phyloP scores from a whole-genome alignment of 2,329 filamentous ascomycete species.

The Cadophora sp. region DNA sequence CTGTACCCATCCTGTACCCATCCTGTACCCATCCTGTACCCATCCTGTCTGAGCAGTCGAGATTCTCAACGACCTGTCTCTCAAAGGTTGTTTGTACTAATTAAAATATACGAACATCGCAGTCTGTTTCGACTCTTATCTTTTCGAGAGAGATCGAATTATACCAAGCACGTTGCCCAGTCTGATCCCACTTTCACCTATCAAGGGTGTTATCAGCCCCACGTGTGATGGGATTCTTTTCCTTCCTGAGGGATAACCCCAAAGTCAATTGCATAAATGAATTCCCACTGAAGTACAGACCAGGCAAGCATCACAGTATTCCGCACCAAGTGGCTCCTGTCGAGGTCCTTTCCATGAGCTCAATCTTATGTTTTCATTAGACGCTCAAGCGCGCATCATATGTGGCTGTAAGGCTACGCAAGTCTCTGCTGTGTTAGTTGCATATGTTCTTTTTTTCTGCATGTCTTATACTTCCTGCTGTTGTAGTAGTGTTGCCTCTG shows the following conservation, averaged over 20 bases:
- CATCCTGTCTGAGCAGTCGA: neutral
- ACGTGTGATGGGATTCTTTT: slow-evolving; percentile 1
- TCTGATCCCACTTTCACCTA: slow-evolving; percentile 4
- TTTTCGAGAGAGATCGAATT: neutral
- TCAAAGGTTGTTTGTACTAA: neutral
- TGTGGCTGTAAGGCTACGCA: no score
- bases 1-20: no score
- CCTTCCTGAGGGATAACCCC: neutral
- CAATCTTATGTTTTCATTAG: no score
- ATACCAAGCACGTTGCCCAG: neutral
- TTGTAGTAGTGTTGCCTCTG: neutral
- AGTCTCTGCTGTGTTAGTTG: neutral
- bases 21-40: no score
- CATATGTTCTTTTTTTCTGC: neutral
- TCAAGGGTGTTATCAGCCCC: neutral
- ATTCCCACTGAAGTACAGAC: neutral
- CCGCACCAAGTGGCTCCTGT: neutral
- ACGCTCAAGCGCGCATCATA: no score
- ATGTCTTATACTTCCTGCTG: neutral
- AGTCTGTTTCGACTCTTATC: neutral
- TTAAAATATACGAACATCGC: neutral
- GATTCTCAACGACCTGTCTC: no score
- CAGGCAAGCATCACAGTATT: neutral
- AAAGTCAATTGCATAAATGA: neutral
- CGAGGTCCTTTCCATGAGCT: neutral